Conservation (phyloP, 2,329 filamentous ascomycete genomes). For the Ciborinia camelliae region DNA sequence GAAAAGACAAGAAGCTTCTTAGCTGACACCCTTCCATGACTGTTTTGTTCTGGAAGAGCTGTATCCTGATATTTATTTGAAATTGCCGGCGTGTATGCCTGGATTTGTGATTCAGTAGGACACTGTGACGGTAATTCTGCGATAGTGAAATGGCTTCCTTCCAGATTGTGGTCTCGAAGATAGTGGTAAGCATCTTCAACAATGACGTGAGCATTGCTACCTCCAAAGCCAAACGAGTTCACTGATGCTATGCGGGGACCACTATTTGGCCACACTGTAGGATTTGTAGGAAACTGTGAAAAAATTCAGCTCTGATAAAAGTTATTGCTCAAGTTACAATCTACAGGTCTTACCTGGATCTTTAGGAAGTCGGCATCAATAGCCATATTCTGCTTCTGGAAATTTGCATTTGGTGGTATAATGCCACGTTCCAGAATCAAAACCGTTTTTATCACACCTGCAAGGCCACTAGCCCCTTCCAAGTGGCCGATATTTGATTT, state of each 20-base stretch:
- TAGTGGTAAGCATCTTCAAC: slow-evolving; percentile 18
- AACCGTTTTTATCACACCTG: slow-evolving; percentile 24
- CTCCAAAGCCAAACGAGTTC: slow-evolving; percentile 24
- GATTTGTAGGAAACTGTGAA: neutral
- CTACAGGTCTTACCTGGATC: neutral
- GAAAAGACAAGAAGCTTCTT: neutral
- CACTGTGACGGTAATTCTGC: neutral
- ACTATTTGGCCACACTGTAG: slow-evolving; percentile 15
- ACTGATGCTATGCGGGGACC: slow-evolving; percentile 18
- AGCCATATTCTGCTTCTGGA: neutral
- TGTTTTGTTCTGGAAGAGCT: neutral
- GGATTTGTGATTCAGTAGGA: neutral
- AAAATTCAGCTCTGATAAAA: neutral
- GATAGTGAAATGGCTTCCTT: neutral
- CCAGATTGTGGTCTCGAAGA: neutral
- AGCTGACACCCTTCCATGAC: neutral
- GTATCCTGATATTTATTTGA: neutral
- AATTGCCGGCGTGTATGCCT: neutral
- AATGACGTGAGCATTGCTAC: slow-evolving; percentile 22
- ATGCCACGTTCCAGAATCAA: slow-evolving; percentile 33
- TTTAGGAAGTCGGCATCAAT: neutral
- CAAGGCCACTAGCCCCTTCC: slow-evolving; percentile 26
- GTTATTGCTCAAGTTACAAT: neutral
- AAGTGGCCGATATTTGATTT: slow-evolving; percentile 29
- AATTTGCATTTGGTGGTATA: slow-evolving; percentile 26